phyloP scores from a whole-genome alignment of 2,329 filamentous ascomycete species.

The Cytospora schulzeri region DNA sequence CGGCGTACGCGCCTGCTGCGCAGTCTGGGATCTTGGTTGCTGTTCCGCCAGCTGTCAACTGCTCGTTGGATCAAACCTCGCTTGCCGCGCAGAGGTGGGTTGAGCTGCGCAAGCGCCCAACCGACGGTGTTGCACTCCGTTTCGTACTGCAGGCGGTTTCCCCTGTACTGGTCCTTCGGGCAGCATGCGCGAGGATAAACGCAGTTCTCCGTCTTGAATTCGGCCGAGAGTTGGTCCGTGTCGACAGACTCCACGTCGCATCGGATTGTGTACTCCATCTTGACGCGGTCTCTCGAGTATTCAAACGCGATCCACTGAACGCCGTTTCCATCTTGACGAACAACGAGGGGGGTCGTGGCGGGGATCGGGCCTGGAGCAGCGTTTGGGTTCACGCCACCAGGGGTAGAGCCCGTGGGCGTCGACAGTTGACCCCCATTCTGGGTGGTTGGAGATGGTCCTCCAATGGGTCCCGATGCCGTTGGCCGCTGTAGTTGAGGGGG shows the following conservation, averaged over 20 bases:
- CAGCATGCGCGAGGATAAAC: conserved; percentile 96
- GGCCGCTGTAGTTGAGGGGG: conserved; percentile 63
- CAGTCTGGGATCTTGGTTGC: conserved; percentile 91
- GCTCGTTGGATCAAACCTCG: conserved; percentile 93
- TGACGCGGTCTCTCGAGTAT: conserved; percentile 93
- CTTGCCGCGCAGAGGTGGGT: conserved; percentile 88
- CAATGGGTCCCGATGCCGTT: conserved; percentile 51
- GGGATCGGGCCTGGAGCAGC: conserved; percentile 95
- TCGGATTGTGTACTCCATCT: conserved; percentile 99
- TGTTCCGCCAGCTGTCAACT: conserved; percentile 98
- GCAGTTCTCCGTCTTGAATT: conserved; percentile 98
- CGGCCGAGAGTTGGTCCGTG: conserved; percentile 77
- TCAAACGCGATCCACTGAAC: conserved; percentile 99
- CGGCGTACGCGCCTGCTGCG: conserved; percentile 89
- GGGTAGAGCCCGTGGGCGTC: conserved; percentile 49
- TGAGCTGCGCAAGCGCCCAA: conserved; percentile 95
- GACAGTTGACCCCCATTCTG: conserved; percentile 29
- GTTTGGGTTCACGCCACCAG: conserved; percentile 77
- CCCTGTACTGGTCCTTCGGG: conserved; percentile 92
- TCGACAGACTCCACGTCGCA: conserved; percentile 97
- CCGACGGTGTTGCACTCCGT: conserved; percentile 99
- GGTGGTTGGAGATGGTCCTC: conserved; percentile 31
- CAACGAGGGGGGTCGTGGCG: conserved; percentile 91
- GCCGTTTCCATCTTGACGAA: conserved; percentile 91
- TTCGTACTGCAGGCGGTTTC: conserved; percentile 94